Percentiles rank a stretch among this genome's conserved stretches.
Evolutionary conservation across 2,329 filamentous ascomycete species (phyloP).

Genomic region (Ophiocordyceps camponoti-saundersi): DNA sequence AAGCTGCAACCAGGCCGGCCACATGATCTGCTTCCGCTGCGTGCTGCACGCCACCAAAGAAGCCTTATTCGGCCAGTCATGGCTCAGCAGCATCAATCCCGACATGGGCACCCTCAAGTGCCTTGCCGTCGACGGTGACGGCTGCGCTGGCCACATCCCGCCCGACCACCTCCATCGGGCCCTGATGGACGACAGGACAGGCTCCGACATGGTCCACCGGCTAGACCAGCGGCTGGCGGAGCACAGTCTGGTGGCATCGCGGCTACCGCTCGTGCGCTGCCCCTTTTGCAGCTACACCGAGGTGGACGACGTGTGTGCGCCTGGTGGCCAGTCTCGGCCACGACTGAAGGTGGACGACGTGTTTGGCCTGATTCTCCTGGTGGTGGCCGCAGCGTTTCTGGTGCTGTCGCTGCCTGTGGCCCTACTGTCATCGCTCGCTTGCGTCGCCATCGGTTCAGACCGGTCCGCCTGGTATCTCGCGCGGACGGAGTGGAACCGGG

Average conservation of each 20-base stretch:
- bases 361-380: slow-evolving; percentile 30
- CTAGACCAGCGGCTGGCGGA: slow-evolving; percentile 67
- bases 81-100: slow-evolving; percentile 63
- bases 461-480: slow-evolving; percentile 24
- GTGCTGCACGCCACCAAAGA: slow-evolving; percentile 70
- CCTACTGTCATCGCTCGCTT: slow-evolving; percentile 26
- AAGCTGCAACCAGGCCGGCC: slow-evolving; percentile 49
- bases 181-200: slow-evolving; percentile 51
- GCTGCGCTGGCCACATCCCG: slow-evolving; percentile 62
- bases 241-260: slow-evolving; percentile 56
- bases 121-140: slow-evolving; percentile 53
- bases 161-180: slow-evolving; percentile 54
- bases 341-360: slow-evolving; percentile 36
- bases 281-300: slow-evolving; percentile 89
- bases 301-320: slow-evolving; percentile 59
- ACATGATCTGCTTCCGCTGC: slow-evolving; percentile 68
- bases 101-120: slow-evolving; percentile 63
- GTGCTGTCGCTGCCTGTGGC: slow-evolving; percentile 38
- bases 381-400: slow-evolving; percentile 34
- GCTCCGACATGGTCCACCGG: slow-evolving; percentile 52
- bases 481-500: slow-evolving; percentile 32
- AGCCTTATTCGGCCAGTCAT: slow-evolving; percentile 84
- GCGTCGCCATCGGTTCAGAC: slow-evolving; percentile 24
- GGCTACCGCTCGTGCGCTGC: slow-evolving; percentile 63
- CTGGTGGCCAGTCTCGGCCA: slow-evolving; percentile 33